These are phyloP conservation scores for Glycyrrhiza uralensis DNA, from an alignment of 306 rosid species.

Conservation along the genomic window DNA sequence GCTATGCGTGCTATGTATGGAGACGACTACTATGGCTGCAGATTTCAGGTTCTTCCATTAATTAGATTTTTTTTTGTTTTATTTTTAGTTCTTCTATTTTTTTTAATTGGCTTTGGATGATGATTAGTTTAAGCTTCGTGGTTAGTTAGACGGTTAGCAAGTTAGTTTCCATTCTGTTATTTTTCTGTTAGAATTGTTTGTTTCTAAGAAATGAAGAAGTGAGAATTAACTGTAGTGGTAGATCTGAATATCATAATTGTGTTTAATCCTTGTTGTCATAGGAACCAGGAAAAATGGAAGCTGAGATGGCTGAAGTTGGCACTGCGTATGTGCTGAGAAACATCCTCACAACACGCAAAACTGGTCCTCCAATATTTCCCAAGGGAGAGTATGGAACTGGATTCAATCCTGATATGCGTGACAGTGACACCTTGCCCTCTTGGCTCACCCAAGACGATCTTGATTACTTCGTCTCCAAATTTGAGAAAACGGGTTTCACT, in stretches of 20 bases:
- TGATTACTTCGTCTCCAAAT: slow-evolving; percentile 35
- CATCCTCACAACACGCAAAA: slow-evolving; percentile 17
- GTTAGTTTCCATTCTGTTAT: too few relatives aligned
- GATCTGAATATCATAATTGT: not conserved
- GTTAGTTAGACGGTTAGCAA: too few relatives aligned
- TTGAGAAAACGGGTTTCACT: slow-evolving; percentile 43
- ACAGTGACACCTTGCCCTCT: slow-evolving; percentile 30
- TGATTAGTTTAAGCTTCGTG: too few relatives aligned
- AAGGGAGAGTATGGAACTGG: slow-evolving; percentile 21
- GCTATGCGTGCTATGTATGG: slow-evolving; percentile 10
- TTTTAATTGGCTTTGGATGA: too few relatives aligned
- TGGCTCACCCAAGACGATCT: slow-evolving; percentile 50
- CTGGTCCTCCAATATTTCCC: slow-evolving; percentile 32
- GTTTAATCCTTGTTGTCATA: not conserved
- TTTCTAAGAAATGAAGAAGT: too few relatives aligned
- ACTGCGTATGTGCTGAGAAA: slow-evolving; percentile 21
- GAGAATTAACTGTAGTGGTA: not conserved
- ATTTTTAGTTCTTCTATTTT: not conserved
- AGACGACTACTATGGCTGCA: slow-evolving; percentile 35
- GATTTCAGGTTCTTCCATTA: slow-evolving; percentile 37
- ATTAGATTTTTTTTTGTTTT: not conserved
- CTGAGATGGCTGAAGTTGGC: slow-evolving; percentile 29
- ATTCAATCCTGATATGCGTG: slow-evolving; percentile 12
- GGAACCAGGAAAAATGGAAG: slow-evolving; percentile 35
- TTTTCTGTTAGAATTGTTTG: not conserved